Conservation (phyloP, 2,329 filamentous ascomycete genomes). For the Fusarium albidum region DNA sequence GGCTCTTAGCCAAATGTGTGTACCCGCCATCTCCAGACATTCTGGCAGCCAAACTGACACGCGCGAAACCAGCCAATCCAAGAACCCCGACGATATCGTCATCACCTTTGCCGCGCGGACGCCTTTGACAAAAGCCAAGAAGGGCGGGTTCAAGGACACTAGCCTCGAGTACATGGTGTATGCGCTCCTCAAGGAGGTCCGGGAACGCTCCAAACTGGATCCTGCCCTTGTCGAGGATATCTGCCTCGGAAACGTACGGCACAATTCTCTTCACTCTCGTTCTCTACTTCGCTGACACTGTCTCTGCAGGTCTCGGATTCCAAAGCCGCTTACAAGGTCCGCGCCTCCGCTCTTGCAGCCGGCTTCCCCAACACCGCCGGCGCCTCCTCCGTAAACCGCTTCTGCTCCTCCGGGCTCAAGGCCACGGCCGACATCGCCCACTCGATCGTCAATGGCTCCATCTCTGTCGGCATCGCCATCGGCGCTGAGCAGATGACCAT, state of each 20-base stretch:
- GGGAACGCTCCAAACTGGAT: conserved; percentile 78
- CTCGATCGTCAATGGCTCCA: conserved; percentile 80
- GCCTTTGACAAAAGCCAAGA: conserved; percentile 85
- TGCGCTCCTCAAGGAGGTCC: conserved; percentile 79
- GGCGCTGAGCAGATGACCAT: conserved; percentile 90
- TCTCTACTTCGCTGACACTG: conserved; percentile 3
- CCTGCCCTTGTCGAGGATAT: conserved; percentile 88
- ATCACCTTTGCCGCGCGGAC: conserved; percentile 93
- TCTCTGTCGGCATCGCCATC: conserved; percentile 86
- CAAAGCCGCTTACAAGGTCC: conserved; percentile 90
- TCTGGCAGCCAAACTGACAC: conserved; percentile 8
- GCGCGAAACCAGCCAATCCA: conserved; percentile 70
- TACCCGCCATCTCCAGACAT: conserved; percentile 1
- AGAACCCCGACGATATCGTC: conserved; percentile 96
- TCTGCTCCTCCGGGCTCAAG: conserved; percentile 97
- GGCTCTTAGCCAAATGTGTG: conserved; percentile 81
- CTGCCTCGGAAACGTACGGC: conserved; percentile 83
- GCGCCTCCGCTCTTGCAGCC: conserved; percentile 86
- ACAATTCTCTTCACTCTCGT: not conserved
- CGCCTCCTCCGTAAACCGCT: conserved; percentile 87
- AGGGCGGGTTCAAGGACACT: conserved; percentile 96
- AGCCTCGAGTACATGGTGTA: conserved; percentile 86
- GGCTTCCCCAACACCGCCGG: conserved; percentile 92
- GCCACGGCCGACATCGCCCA: conserved; percentile 95
- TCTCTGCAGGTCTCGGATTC: conserved; percentile 74